Evolutionary conservation across 202 grass and related monocot genomes (phyloP).

Genomic region (Digitaria exilis): DNA sequence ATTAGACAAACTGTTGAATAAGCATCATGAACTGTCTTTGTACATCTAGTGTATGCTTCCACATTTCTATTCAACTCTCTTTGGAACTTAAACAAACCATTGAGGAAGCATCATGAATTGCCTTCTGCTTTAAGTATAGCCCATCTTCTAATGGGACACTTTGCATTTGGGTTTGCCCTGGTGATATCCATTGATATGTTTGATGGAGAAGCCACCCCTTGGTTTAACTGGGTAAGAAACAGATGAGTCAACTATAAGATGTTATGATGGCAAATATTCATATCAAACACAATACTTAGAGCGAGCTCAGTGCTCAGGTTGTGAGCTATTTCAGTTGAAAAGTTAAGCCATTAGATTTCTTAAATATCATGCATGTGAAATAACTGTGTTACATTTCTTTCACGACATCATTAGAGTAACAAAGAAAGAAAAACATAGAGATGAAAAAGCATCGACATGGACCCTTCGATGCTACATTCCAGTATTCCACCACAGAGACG

Average conservation of each 20-base stretch:
- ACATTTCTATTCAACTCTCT: conserved; percentile 27
- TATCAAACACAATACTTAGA: conserved; percentile 3
- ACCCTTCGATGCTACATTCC: neutral
- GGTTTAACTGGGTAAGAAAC: conserved; percentile 59
- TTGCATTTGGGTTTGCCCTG: conserved; percentile 61
- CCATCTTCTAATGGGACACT: conserved; percentile 78
- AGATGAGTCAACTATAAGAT: neutral
- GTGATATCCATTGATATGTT: conserved; percentile 98
- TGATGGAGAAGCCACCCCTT: conserved; percentile 80
- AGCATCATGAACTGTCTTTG: no score
- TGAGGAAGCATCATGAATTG: conserved; percentile 42
- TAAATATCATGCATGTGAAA: neutral
- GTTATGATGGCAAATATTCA: conserved; percentile 5
- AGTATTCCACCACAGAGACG: conserved; percentile 3
- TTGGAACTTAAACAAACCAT: conserved; percentile 5
- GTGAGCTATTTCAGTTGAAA: neutral
- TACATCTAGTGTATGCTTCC: no score
- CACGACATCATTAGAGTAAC: no score
- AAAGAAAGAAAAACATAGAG: no score
- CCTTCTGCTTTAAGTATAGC: conserved; percentile 61
- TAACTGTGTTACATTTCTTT: neutral
- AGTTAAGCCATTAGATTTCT: neutral
- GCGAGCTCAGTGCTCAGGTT: neutral
- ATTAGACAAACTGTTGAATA: no score
- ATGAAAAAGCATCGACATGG: neutral